A percentile compares a stretch with the other conserved stretches of the same genome.
Conservation (phyloP, 106 monocot genomes). For the Dendrobium officinale region DNA sequence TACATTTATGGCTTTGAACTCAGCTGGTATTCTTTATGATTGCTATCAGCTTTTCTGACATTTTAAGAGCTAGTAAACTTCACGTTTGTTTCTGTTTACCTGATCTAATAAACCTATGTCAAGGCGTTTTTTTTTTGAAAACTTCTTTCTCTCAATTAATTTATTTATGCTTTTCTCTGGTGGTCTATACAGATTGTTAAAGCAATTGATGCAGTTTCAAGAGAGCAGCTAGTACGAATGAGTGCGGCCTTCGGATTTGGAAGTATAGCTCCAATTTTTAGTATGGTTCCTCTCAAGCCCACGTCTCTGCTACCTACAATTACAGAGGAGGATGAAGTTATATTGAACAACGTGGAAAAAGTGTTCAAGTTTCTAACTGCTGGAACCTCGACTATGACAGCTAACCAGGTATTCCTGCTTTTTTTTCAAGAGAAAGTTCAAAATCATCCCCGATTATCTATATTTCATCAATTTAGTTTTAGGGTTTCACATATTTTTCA, state of each 20-base stretch:
- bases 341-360: conserved; percentile 88
- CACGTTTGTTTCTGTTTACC: too few relatives aligned
- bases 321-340: conserved; percentile 80
- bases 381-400: conserved; percentile 40
- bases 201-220: conserved; percentile 93
- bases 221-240: conserved; percentile 76
- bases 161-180: neutral
- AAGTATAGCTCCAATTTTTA: conserved; percentile 53
- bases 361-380: conserved; percentile 76
- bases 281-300: conserved; percentile 74
- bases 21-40: too few relatives aligned
- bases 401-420: conserved; percentile 32
- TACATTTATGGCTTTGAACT: too few relatives aligned
- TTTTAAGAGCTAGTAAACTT: too few relatives aligned
- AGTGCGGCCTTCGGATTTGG: conserved; percentile 55
- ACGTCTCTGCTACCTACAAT: conserved; percentile 67
- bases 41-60: too few relatives aligned
- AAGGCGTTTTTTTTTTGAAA: neutral
- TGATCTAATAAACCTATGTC: neutral
- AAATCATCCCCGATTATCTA: too few relatives aligned
- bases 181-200: conserved; percentile 69
- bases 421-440: neutral
- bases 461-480: too few relatives aligned
- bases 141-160: neutral
- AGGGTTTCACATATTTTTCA: too few relatives aligned